These are phyloP conservation scores for Phytophthora podocarpi DNA, from an alignment of 352 stramenopile genomes.

Conservation along the genomic window DNA sequence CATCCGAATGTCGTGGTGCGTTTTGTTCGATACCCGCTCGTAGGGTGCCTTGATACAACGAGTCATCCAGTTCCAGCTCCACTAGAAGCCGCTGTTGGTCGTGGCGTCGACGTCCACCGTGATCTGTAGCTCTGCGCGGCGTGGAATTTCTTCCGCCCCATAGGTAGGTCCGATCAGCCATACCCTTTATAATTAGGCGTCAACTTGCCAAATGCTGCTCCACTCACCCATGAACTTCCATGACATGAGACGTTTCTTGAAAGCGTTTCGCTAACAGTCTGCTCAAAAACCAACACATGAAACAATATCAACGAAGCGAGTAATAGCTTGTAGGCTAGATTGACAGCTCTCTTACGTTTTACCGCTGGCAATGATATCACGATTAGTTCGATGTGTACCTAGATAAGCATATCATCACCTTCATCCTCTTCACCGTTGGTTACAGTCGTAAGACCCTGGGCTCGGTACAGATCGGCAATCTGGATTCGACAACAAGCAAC, in stretches of 20 bases:
- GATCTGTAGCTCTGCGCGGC: slow-evolving; percentile 12
- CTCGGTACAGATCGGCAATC: slow-evolving; percentile 84
- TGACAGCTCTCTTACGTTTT: slow-evolving; percentile 19
- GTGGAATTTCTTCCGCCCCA: slow-evolving; percentile 5
- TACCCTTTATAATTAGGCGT: slow-evolving; percentile 26
- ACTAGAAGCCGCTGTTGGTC: slow-evolving; percentile 62
- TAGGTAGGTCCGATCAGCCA: slow-evolving; percentile 19
- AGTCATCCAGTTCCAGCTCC: slow-evolving; percentile 70
- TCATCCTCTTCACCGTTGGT: slow-evolving; percentile 67
- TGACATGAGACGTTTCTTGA: slow-evolving; percentile 10
- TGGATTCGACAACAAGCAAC: slow-evolving; percentile 25
- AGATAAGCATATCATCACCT: slow-evolving; percentile 84
- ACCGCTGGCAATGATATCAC: slow-evolving; percentile 2
- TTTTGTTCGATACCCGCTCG: slow-evolving; percentile 9
- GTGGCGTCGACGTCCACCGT: slow-evolving; percentile 26
- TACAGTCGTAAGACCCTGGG: slow-evolving; percentile 76
- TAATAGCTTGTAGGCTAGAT: neutral
- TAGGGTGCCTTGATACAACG: slow-evolving; percentile 29
- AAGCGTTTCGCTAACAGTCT: slow-evolving; percentile 25
- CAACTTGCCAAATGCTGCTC: slow-evolving; percentile 25
- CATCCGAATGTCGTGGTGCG: neutral
- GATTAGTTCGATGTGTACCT: slow-evolving; percentile 31
- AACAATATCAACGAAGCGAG: slow-evolving; percentile 10
- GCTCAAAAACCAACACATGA: slow-evolving; percentile 9
- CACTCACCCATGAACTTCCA: neutral